Evolutionary conservation across 2,329 filamentous ascomycete species (phyloP), one percentile per base, ranked within the genome.

Genomic region (Aspergillus fructus): DNA sequence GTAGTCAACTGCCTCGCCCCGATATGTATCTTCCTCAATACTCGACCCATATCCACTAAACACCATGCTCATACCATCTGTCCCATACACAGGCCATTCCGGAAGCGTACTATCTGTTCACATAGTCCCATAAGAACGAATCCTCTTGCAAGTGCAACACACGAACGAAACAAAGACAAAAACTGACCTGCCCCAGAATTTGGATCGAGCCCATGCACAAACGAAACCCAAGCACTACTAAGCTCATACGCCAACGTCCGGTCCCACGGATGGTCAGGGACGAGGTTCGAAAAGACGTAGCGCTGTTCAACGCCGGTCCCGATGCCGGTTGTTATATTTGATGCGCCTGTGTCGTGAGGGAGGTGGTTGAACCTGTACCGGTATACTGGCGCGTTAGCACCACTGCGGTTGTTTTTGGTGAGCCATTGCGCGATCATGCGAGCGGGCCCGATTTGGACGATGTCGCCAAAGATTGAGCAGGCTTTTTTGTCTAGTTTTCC

Each of bases 291-390:
- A 37, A 23, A 56, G 17, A 52, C 17, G n/a, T 46, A 59, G 23
- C 56, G 59, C 87, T 80, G 21, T 41, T 49, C 47, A 12, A 49
- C 19, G 5, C 47, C 47, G 13, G 47, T 49, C 19, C 30, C 34
- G 4, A 49, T 49, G 8, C 47, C 47, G 33, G 17, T 5, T 15
- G 47, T 37, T 39, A 49, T 49, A 11, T 49, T 49, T n/a, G 30
- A 23, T 15, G 33, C 12, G 19, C 7, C 17, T 4, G 19, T 37
- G 33, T 39, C 47, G 7, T 49, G 33, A 3, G 19, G 47, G 47
- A 49, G 47, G n/a, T 49, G 47, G 17, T 39, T 49, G 47, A 49
- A 39, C 30, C 47, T 30, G 33, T 48, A 48, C 8, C 46, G 30
- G 27, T 39, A 48, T 19, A 39, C 19, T 24, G 19, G 47, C 17